Evolutionary conservation across 2,329 filamentous ascomycete genomes (phyloP), one percentile per base, ranked within the genome.

Genomic region (Pyricularia sp.): DNA sequence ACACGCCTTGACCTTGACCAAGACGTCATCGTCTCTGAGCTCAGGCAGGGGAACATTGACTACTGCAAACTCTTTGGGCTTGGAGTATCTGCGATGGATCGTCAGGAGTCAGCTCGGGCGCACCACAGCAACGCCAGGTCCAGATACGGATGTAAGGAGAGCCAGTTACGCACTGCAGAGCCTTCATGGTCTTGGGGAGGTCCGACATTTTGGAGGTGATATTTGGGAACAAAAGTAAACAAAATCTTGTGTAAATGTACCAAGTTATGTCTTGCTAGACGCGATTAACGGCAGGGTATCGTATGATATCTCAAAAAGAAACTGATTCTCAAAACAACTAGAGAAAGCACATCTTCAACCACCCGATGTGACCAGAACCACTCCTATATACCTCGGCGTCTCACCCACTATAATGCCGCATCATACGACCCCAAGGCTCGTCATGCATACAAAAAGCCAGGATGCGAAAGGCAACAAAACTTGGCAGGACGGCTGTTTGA

Each of bases 1-100:
- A 73, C 86, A 88, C 69, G 86, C 88, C 79, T 90, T 89, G 75
- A 90, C 88, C 79, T 90, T 88, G 78, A 90, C 83, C 73, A 88
- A 78, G 72, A 89, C 80, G 77, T 89, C 86, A 70, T 86, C 84
- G 30, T 86, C 81, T 72, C 86, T 84, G 72, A 89, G 78, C 72
- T 80, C 82, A 25, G 88, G 88, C 7, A 90, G 83, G 71, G 88
- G 87, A 50, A 89, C 84, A 12, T 86, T 80, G 72, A 90, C 86
- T 70, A 90, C 83, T 72, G 82, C 81, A 78, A 84, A 89, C 70
- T 85, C 66, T n/a, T 55, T 50, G 26, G 72, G 71, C 68, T 73
- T 71, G 66, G 73, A 73, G 70, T 74, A 73, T 42, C 72, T 74
- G 30, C 4, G 58, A 23, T 17, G 33, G n/a, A 30, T 23, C n/a